Evolutionary conservation across 2,329 filamentous ascomycete species (phyloP), one percentile per base, ranked within the genome.

Genomic region (Pseudogymnoascus sp.): DNA sequence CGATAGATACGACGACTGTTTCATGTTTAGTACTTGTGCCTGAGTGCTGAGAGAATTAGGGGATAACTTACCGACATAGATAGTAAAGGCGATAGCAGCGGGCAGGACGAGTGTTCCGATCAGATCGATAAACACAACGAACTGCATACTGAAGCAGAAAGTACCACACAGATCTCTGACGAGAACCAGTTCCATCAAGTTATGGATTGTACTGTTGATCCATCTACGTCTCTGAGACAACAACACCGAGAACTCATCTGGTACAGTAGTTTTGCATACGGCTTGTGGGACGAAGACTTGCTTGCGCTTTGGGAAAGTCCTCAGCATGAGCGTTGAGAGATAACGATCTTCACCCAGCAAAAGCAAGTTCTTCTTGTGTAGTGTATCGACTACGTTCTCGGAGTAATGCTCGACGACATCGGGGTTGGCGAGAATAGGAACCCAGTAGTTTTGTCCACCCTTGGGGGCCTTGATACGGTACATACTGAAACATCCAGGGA

Each of bases 111-210:
- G 80, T 1, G 95, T 99, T 69, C 94, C 94, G 61, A 97, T 83
- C 61, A 99, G 81, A 76, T 99, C 94, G 71, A 99, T 89, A 73
- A 92, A 96, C 65, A 99, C 88, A 66, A 99, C 88, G 73, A 99
- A 99, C 76, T 99, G 94, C 94, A 99, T 99, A 75, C 91, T 96
- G 81, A 99, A 99, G 80, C 95, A 99, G 79, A 99, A 99, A 2
- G 94, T 99, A 67, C 94, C 94, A 72, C 94, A 99, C 13, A 99
- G 84, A 78, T 99, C 94, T 66, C 92, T 86, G 47, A 99, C 95
- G 35, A 99, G 84, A 60, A 97, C 86, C 63, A 99, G 84, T 75
- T 99, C 94, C 90, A 99, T 97, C 47, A 99, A 80, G 73, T 99
- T 99, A 80, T 99, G 94, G 58, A 99, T 89, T 4, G 94, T 99